phyloP scores from a whole-genome alignment of 2,329 filamentous ascomycete genomes.

The Pezicula carpinea region DNA sequence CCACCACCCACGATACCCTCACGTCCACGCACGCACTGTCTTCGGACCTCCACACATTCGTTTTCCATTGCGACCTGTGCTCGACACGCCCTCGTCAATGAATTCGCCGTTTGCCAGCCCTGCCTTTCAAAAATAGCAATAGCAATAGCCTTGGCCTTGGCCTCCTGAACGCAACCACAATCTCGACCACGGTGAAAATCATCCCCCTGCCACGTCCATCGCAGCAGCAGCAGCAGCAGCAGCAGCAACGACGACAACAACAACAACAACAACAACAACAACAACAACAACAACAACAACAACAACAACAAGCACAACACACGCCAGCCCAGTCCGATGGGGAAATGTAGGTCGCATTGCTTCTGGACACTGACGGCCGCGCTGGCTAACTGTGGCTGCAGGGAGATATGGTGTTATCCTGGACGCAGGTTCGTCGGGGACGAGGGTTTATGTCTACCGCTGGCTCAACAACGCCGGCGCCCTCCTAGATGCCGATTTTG shows the following conservation, averaged over 20 bases:
- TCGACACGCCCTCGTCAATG: constrained; percentile 11
- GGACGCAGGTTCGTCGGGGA: constrained; percentile 96
- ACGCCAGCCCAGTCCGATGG: constrained; percentile 18
- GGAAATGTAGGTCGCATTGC: constrained; percentile 26
- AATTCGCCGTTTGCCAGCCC: constrained; percentile 14
- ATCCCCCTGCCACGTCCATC: constrained; percentile 29
- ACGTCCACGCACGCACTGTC: background rate
- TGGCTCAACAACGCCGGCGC: constrained; percentile 78
- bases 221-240: too few species aligned
- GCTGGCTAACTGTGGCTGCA: constrained; percentile 7
- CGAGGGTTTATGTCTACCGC: constrained; percentile 87
- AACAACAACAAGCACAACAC: constrained; percentile 1
- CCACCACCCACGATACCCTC: background rate
- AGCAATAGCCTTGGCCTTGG: constrained; percentile 1
- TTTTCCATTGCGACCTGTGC: constrained; percentile 9
- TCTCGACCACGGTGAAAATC: too few species aligned
- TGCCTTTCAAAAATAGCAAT: too few species aligned
- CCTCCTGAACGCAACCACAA: constrained; percentile 24
- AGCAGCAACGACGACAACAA: too few species aligned
- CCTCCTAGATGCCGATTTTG: constrained; percentile 51
- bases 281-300: constrained; percentile 2
- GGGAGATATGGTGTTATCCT: constrained; percentile 85
- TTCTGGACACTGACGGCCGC: background rate
- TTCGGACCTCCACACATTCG: constrained; percentile 15
- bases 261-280: too few species aligned